Percentiles rank a stretch among this genome's conserved stretches.
Conservation (phyloP, 1,139 yeast genomes). For the Geotrichum macrosporum region DNA sequence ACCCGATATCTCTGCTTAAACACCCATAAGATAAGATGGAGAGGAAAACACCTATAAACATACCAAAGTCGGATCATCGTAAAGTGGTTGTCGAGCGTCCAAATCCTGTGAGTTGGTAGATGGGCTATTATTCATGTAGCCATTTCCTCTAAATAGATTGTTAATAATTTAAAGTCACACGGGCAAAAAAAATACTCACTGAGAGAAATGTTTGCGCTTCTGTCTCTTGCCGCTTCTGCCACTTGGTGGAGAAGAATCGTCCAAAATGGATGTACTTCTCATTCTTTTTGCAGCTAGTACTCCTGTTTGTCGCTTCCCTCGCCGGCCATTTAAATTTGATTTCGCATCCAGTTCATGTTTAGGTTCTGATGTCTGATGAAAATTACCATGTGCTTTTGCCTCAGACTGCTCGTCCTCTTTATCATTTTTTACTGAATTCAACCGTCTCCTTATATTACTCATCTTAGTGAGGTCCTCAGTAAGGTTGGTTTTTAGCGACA, state of each 20-base stretch:
- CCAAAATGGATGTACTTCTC: slow-evolving; percentile 4
- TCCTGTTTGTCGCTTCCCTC: slow-evolving; percentile 6
- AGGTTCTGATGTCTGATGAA: slow-evolving; percentile 1
- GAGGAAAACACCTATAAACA: too few species aligned
- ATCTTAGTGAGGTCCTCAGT: slow-evolving; percentile 39
- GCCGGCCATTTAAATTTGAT: neutral
- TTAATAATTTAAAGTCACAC: neutral
- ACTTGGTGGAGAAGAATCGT: slow-evolving; percentile 7
- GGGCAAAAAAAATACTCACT: slow-evolving; percentile 3
- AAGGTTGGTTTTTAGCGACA: slow-evolving; percentile 38
- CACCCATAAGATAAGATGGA: too few species aligned
- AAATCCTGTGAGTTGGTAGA: neutral
- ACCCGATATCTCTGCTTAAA: neutral
- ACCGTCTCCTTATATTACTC: slow-evolving; percentile 40
- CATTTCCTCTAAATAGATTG: slow-evolving; percentile 5
- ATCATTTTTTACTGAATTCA: neutral
- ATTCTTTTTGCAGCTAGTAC: slow-evolving; percentile 11
- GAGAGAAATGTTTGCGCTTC: slow-evolving; percentile 3
- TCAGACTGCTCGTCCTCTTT: slow-evolving; percentile 9
- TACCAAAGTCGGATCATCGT: slow-evolving; percentile 8
- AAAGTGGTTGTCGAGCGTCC: neutral
- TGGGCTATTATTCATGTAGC: neutral
- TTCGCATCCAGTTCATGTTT: slow-evolving; percentile 3
- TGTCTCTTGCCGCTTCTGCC: slow-evolving; percentile 13
- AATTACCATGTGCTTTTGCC: neutral